Base-by-base conservation (phyloP, 192 early-diverging fungal genomes). In the Backusella psychrophila region DNA sequence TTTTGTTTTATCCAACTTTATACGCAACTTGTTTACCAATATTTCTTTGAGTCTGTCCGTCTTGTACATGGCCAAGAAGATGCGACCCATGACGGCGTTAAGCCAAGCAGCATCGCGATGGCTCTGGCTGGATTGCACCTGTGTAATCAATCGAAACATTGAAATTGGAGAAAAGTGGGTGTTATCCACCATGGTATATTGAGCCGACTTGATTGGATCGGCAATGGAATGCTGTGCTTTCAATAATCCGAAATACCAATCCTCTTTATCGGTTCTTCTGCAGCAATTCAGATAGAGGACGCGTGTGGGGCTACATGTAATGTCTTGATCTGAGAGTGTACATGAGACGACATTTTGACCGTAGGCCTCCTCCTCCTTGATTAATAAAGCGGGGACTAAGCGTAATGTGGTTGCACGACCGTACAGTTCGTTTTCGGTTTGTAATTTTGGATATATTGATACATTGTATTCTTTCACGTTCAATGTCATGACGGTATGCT, bases 171-270 rank as follows among this genome's bases (percentile, higher is more conserved):
- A 83, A 26, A 85, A 83, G 1, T 72, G 66, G 31, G 85, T 84
- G 36, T 63, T 76, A 76, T 84, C 81, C 73, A 82, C 23, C 36
- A 36, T 67, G n/a, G 53, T 42, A 31, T 46, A 71, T 34, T 49
- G 42, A 31, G 14, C 26, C 4, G 49, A 66, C 34, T 70, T 42
- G 17, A 72, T 38, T 14, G 91, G 90, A 72, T 93, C 84, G 33
- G 7, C 12, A 19, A 71, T 26, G 1, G 6, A 14, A 6, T 89
- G 78, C 80, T 95, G 81, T 12, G 89, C 17, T 81, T 82, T n/a
- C 86, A 91, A 8, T 94, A 85, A 77, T 90, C 93, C 39, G 87
- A 94, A 87, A 70, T 92, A 94, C 96, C 96, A 98, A 78, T 95
- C 94, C 80, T 98, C 96, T 83, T 98, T 98, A 75, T 96, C 93